Evolutionary conservation across 2,329 filamentous ascomycete species (phyloP), one percentile per base, ranked within the genome.

Genomic region (Trichoderma guizhouense): DNA sequence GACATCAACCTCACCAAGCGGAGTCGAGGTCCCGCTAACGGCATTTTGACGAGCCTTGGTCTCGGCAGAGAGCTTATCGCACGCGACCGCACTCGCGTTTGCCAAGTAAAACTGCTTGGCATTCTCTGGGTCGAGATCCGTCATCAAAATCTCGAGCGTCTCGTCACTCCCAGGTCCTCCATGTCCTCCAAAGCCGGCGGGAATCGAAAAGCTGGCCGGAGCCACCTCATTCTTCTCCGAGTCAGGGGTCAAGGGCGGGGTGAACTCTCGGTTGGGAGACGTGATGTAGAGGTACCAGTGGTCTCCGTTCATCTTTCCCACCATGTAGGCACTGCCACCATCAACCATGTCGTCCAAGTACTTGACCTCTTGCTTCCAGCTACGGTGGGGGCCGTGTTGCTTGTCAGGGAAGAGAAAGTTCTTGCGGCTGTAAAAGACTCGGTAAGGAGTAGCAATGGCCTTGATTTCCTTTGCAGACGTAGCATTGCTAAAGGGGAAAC

Each of bases 281-380:
- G 96, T 98, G 78, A 98, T 91, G 84, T 99, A 99, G 71, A 99
- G 86, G 81, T 98, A 98, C 96, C 96, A 99, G 78, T 99, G 96
- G 82, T 99, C 96, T 72, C 96, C 95, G 77, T 99, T 99, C 95
- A 98, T 98, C 85, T 98, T 98, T 79, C 96, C 96, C 75, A 99
- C 97, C 95, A 98, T 97, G 83, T 99, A 99, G 65, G 96, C 96
- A 82, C 95, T 98, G 70, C 96, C 96, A 71, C 93, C 92, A 73
- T 92, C 87, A 80, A 99, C 98, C 82, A 95, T 93, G 80, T 93
- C 92, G 83, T 99, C 96, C 74, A 99, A 87, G 77, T 92, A 97
- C 78, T 91, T 92, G 79, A 98, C 95, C 81, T 99, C 96, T 80
- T 98, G 92, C 76, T 94, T 92, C 96, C 96, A 99, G 90, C 95